Conservation (phyloP, 2,329 filamentous ascomycete species). For the Fusarium humuli region DNA sequence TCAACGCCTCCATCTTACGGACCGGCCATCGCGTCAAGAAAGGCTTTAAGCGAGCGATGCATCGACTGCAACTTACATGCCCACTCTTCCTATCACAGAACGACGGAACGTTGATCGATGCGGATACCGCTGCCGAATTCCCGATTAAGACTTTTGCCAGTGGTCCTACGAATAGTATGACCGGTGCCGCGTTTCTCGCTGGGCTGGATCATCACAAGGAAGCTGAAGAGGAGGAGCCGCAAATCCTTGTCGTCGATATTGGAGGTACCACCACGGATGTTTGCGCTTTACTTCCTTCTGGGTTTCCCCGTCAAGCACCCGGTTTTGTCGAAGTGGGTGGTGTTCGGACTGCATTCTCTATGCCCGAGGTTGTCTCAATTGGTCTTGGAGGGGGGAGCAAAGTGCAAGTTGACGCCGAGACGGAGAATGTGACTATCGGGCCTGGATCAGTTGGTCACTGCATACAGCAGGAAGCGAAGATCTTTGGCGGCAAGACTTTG, state of each 20-base stretch:
- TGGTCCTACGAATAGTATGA: conserved; percentile 66
- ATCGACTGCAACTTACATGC: conserved; percentile 55
- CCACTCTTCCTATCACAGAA: conserved; percentile 64
- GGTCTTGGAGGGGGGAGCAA: conserved; percentile 66
- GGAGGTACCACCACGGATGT: conserved; percentile 73
- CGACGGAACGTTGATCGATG: conserved; percentile 64
- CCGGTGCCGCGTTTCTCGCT: conserved; percentile 66
- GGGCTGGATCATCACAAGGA: conserved; percentile 55
- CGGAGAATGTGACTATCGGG: conserved; percentile 57
- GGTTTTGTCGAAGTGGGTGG: conserved; percentile 69
- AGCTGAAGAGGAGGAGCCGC: conserved; percentile 40
- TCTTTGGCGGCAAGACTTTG: conserved; percentile 65
- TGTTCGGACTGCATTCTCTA: conserved; percentile 68
- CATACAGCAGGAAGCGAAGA: conserved; percentile 59
- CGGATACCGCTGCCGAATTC: conserved; percentile 58
- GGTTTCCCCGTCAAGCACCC: conserved; percentile 69
- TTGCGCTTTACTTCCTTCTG: conserved; percentile 66
- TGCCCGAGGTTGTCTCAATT: conserved; percentile 67
- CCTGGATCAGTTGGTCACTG: conserved; percentile 67
- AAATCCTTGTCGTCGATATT: conserved; percentile 66
- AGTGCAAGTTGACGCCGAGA: conserved; percentile 43
- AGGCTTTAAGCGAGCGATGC: conserved; percentile 61
- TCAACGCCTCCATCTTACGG: conserved; percentile 64
- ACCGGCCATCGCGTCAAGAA: conserved; percentile 60
- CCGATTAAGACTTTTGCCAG: conserved; percentile 66